Conservation (phyloP, 2,329 filamentous ascomycete species). For the Pseudopyrenochaeta lycopersici region DNA sequence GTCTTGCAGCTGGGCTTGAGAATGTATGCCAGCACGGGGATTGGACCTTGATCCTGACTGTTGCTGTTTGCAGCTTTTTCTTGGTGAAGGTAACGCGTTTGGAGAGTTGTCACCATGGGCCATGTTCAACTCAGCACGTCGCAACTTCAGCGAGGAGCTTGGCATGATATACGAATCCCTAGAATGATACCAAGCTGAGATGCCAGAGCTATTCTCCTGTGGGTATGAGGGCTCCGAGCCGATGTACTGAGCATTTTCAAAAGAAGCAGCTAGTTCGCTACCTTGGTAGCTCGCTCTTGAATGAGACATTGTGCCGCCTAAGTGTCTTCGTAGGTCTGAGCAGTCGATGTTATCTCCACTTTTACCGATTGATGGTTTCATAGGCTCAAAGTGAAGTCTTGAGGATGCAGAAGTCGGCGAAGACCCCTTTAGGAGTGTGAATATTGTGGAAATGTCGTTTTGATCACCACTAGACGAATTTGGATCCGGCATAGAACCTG, state of each 20-base stretch:
- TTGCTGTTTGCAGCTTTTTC: not conserved
- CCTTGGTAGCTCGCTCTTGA: not conserved
- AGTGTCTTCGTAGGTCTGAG: not conserved
- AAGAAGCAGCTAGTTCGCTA: not conserved
- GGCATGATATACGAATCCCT: not conserved
- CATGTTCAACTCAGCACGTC: not conserved
- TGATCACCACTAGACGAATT: slow-evolving; percentile 10
- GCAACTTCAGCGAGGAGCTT: not conserved
- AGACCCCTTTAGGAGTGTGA: slow-evolving; percentile 1
- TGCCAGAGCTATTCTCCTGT: slow-evolving; percentile 11
- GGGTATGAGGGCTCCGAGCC: slow-evolving; percentile 15
- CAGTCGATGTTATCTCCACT: not conserved
- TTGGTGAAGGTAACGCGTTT: not conserved
- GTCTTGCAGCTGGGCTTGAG: slow-evolving; percentile 2
- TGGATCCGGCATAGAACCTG: slow-evolving; percentile 10
- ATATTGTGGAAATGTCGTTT: not conserved
- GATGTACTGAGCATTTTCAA: not conserved
- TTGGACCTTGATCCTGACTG: not conserved
- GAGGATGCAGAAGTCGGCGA: not conserved
- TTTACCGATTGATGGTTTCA: not conserved
- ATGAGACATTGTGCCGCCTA: not conserved
- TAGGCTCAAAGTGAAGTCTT: not conserved
- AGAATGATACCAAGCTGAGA: slow-evolving; percentile 13
- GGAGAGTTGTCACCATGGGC: not conserved
- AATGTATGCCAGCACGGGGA: not conserved